Conservation (phyloP, 1,284 basidiomycete genomes). For the Cystobasidiaceae sp. region DNA sequence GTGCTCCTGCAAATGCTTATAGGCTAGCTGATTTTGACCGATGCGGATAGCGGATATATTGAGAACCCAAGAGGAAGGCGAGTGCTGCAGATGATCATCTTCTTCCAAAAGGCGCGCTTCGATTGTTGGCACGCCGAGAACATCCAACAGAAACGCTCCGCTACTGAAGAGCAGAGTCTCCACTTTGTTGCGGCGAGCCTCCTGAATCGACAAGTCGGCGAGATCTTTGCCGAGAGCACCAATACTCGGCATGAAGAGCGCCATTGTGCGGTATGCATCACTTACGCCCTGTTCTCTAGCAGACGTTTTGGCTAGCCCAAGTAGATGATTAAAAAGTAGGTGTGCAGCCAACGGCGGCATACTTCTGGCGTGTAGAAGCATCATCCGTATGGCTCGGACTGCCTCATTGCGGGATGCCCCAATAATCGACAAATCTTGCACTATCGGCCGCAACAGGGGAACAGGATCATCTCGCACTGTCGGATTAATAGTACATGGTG, state of each 20-base stretch:
- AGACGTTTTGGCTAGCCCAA: neutral
- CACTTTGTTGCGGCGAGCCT: conserved; percentile 1
- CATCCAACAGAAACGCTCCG: conserved; percentile 2
- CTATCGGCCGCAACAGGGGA: neutral
- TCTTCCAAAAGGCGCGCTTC: neutral
- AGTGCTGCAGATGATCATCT: neutral
- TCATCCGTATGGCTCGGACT: neutral
- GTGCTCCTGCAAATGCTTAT: neutral
- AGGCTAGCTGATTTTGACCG: neutral
- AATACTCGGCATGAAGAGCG: neutral
- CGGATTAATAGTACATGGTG: neutral
- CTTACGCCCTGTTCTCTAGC: neutral
- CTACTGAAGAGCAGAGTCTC: neutral
- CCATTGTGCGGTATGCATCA: neutral
- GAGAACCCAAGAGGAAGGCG: neutral
- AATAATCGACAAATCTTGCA: neutral
- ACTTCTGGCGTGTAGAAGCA: neutral
- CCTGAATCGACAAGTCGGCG: neutral
- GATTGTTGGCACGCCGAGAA: neutral
- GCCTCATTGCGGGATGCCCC: neutral
- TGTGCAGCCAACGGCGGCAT: neutral
- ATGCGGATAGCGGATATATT: neutral
- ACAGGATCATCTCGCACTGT: neutral
- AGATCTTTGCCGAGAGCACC: neutral
- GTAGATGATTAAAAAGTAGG: neutral